Conservation (phyloP, 2,329 filamentous ascomycete species). For the Didymella keratinophila region DNA sequence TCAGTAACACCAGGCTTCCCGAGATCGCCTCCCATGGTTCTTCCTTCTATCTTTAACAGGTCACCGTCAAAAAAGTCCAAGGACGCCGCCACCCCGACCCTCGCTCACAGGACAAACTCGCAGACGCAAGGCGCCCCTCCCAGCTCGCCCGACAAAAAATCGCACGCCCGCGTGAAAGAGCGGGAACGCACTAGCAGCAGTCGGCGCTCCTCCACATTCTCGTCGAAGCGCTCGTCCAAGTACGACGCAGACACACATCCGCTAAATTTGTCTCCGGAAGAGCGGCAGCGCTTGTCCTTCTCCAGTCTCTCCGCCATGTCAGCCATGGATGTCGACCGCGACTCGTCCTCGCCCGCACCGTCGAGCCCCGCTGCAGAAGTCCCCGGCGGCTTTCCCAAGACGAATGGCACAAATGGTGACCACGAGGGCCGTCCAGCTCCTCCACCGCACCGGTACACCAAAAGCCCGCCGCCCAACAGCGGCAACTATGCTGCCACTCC, state of each 20-base stretch:
- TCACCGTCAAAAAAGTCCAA: conserved; percentile 48
- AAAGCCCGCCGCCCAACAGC: conserved; percentile 57
- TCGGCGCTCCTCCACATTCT: conserved; percentile 43
- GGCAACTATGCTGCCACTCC: conserved; percentile 50
- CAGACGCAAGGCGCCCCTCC: conserved; percentile 44
- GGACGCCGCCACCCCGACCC: conserved; percentile 28
- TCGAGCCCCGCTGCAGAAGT: conserved; percentile 56
- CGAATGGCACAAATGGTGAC: conserved; percentile 58
- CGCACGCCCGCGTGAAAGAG: conserved; percentile 41
- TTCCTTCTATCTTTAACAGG: conserved; percentile 50
- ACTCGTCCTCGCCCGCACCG: conserved; percentile 43
- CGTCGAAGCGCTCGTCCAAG: conserved; percentile 50
- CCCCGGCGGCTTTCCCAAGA: conserved; percentile 51
- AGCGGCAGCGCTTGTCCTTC: conserved; percentile 78
- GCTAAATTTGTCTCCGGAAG: conserved; percentile 87
- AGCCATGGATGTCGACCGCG: conserved; percentile 52
- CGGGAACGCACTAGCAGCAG: conserved; percentile 37
- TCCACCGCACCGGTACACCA: conserved; percentile 71
- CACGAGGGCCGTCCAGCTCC: conserved; percentile 66
- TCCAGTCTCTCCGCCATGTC: conserved; percentile 65
- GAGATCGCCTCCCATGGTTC: conserved; percentile 46
- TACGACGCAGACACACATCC: conserved; percentile 81
- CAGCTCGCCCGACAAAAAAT: conserved; percentile 50
- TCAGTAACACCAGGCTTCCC: conserved; percentile 42
- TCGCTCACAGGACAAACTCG: conserved; percentile 24